Conservation (phyloP, 305 asterid genomes). For the Nicotiana rustica region DNA sequence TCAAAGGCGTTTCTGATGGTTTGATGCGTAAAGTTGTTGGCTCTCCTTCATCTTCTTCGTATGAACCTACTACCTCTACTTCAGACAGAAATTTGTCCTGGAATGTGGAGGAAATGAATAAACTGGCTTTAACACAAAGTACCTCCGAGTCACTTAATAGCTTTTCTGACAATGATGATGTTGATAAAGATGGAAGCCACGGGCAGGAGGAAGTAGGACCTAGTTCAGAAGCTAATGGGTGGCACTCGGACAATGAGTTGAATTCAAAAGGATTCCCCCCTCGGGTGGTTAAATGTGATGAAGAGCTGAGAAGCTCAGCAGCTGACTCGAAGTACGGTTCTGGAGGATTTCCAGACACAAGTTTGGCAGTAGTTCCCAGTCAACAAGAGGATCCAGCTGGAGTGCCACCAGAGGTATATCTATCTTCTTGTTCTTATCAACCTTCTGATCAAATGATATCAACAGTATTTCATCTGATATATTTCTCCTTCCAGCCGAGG, state of each 20-base stretch:
- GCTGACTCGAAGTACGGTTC: conserved; percentile 51
- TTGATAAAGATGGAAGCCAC: conserved; percentile 66
- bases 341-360: conserved; percentile 58
- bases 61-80: conserved; percentile 56
- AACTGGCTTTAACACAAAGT: conserved; percentile 58
- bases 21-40: conserved; percentile 72
- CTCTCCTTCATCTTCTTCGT: conserved; percentile 56
- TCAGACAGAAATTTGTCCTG: conserved; percentile 54
- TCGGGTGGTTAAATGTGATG: conserved; percentile 60
- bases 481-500: not conserved
- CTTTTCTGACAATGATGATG: conserved; percentile 80
- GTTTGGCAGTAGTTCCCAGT: conserved; percentile 58
- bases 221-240: conserved; percentile 57
- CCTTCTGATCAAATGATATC: conserved; percentile 18
- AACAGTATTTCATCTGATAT: conserved; percentile 8
- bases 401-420: conserved; percentile 90
- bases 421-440: not conserved
- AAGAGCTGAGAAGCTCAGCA: conserved; percentile 50
- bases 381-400: conserved; percentile 64
- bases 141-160: conserved; percentile 77
- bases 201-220: conserved; percentile 57
- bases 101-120: conserved; percentile 70
- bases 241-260: conserved; percentile 76
- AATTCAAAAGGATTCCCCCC: conserved; percentile 64
- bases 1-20: conserved; percentile 97